Percentiles rank a stretch among this genome's conserved stretches.
These are phyloP conservation scores for Vitis hybrid DNA, from an alignment of 177 flowering plant genomes.

Conservation along the genomic window DNA sequence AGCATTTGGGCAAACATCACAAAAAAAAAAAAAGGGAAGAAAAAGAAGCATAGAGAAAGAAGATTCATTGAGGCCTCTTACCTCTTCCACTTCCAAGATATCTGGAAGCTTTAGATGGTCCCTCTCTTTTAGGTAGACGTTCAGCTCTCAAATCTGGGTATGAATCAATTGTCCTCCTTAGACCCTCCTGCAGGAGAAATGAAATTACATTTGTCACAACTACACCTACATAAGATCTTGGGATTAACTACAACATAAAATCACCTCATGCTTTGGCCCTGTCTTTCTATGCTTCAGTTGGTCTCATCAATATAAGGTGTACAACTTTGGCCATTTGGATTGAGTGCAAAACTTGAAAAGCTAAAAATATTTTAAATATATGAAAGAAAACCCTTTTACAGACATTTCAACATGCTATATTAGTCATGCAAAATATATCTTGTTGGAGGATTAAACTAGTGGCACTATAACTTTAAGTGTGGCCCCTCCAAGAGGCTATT, in stretches of 20 bases:
- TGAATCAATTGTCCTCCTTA: conserved; percentile 75
- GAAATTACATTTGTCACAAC: not conserved
- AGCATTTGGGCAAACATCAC: not conserved
- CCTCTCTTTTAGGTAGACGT: conserved; percentile 47
- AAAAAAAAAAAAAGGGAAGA: not conserved
- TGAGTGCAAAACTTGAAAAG: not conserved
- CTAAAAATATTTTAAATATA: not conserved
- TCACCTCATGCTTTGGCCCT: not conserved
- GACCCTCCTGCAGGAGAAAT: conserved; percentile 64
- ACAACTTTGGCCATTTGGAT: not conserved
- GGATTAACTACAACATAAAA: not conserved
- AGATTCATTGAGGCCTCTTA: conserved; percentile 19
- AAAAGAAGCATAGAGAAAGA: not conserved
- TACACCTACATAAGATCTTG: not conserved
- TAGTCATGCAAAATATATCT: not conserved
- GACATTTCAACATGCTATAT: not conserved
- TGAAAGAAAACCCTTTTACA: not conserved
- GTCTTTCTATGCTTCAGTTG: not conserved
- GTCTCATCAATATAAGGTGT: not conserved
- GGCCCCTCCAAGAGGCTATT: not conserved
- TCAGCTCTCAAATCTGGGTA: conserved; percentile 77
- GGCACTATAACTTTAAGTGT: not conserved
- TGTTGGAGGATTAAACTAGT: not conserved
- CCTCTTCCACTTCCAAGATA: conserved; percentile 83
- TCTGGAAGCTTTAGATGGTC: conserved; percentile 74